A percentile compares a stretch with the other conserved stretches of the same genome.
Conservation (phyloP, 306 rosid species). For the Cucumis cinereus region DNA sequence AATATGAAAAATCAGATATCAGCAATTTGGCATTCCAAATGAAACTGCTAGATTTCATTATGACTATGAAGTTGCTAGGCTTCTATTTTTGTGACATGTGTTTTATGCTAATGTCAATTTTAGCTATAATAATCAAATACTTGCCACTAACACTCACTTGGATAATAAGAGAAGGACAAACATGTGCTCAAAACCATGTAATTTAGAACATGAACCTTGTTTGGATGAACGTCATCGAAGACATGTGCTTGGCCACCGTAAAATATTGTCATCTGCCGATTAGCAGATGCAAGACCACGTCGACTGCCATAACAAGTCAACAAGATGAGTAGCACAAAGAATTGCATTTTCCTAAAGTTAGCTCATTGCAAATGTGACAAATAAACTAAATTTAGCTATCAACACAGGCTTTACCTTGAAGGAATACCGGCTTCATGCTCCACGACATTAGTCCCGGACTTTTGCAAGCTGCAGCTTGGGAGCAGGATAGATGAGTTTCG, state of each 20-base stretch:
- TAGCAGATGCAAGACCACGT: constrained; percentile 43
- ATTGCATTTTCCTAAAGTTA: not conserved
- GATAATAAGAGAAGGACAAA: constrained; percentile 11
- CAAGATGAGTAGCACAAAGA: not conserved
- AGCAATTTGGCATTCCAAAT: not conserved
- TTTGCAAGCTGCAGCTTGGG: constrained; percentile 52
- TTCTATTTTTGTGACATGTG: not conserved
- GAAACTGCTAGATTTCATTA: not conserved
- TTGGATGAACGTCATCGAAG: constrained; percentile 87
- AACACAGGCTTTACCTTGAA: constrained; percentile 31
- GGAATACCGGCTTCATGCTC: constrained; percentile 53
- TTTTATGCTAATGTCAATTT: not conserved
- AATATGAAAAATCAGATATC: not conserved
- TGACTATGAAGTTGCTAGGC: not conserved
- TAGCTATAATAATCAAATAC: not conserved
- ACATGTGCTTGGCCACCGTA: constrained; percentile 99
- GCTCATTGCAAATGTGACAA: not conserved
- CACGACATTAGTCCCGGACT: constrained; percentile 27
- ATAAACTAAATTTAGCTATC: not conserved
- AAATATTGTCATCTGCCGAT: constrained; percentile 93
- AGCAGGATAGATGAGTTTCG: constrained; percentile 40
- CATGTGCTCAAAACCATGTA: not conserved
- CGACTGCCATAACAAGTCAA: constrained; percentile 40
- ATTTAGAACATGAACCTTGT: constrained; percentile 47
- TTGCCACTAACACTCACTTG: constrained; percentile 8